Percentiles rank a stretch among this genome's conserved stretches.
These are phyloP conservation scores for Gossypium ekmanianum DNA, from an alignment of 345 rosid species.

Conservation along the genomic window DNA sequence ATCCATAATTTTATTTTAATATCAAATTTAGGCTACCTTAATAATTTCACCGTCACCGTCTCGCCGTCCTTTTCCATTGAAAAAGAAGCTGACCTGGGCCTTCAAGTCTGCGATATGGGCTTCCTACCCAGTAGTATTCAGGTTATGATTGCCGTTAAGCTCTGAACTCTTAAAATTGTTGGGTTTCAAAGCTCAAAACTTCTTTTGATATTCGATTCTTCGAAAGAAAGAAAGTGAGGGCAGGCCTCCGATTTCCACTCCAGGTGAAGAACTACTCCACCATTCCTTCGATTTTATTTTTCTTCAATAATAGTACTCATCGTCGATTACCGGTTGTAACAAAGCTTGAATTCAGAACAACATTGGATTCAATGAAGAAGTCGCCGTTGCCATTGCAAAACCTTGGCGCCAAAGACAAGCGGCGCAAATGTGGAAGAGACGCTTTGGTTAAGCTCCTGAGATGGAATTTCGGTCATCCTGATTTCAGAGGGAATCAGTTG, in stretches of 20 bases:
- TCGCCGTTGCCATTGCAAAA: constrained; percentile 60
- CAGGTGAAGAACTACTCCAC: not conserved
- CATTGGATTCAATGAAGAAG: constrained; percentile 54
- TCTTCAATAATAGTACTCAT: not conserved
- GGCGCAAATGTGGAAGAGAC: constrained; percentile 43
- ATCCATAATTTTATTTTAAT: too few relatives aligned
- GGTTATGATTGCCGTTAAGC: not conserved
- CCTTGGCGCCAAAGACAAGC: constrained; percentile 33
- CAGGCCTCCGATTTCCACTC: not conserved
- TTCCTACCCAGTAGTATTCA: not conserved
- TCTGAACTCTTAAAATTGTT: not conserved
- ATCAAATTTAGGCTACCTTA: too few relatives aligned
- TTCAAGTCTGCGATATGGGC: not conserved
- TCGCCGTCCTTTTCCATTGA: too few relatives aligned
- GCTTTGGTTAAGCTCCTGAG: constrained; percentile 76
- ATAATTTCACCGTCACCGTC: too few relatives aligned
- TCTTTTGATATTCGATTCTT: not conserved
- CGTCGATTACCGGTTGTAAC: not conserved
- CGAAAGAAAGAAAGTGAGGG: not conserved
- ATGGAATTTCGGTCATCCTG: constrained; percentile 88
- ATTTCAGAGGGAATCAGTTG: constrained; percentile 82
- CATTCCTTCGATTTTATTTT: not conserved
- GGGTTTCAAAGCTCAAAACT: not conserved
- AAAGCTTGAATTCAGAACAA: not conserved
- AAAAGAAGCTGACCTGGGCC: not conserved